Conservation (phyloP, 805 yeast species). For the Blastobotrys muscicola region DNA sequence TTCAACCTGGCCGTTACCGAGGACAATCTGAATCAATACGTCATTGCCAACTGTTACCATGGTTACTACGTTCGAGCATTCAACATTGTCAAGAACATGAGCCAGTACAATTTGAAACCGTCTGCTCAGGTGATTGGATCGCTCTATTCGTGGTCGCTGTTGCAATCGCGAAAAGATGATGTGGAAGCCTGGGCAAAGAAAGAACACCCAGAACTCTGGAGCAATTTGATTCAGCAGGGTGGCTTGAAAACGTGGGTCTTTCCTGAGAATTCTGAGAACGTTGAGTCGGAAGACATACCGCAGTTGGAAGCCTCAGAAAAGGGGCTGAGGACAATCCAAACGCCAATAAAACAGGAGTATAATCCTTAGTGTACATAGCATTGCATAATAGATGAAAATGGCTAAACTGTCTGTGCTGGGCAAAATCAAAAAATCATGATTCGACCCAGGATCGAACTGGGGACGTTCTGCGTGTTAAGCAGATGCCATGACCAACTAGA, state of each 20-base stretch:
- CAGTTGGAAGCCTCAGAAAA: too few relatives aligned
- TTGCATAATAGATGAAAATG: too few relatives aligned
- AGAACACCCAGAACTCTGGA: constrained; percentile 32
- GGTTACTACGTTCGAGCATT: constrained; percentile 52
- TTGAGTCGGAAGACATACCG: constrained; percentile 15
- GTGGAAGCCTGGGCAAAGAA: constrained; percentile 34
- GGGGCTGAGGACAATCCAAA: too few relatives aligned
- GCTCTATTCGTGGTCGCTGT: constrained; percentile 37
- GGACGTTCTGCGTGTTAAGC: constrained; percentile 99
- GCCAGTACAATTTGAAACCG: constrained; percentile 27
- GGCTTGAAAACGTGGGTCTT: constrained; percentile 22
- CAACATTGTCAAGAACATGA: constrained; percentile 38
- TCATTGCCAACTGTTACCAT: constrained; percentile 62
- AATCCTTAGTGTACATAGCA: too few relatives aligned
- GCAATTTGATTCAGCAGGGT: constrained; percentile 24
- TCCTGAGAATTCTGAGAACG: constrained; percentile 24
- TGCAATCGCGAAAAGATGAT: constrained; percentile 28
- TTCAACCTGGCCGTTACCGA: constrained; percentile 45
- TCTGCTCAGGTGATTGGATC: constrained; percentile 21
- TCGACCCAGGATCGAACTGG: constrained; percentile 99
- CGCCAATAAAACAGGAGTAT: too few relatives aligned
- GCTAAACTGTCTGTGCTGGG: too few relatives aligned
- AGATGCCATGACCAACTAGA: constrained; percentile 99
- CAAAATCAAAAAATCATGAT: constrained; percentile 50
- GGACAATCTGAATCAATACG: constrained; percentile 46